phyloP scores from a whole-genome alignment of 768 basidiomycete species.

The Fomitopsis pulvina region DNA sequence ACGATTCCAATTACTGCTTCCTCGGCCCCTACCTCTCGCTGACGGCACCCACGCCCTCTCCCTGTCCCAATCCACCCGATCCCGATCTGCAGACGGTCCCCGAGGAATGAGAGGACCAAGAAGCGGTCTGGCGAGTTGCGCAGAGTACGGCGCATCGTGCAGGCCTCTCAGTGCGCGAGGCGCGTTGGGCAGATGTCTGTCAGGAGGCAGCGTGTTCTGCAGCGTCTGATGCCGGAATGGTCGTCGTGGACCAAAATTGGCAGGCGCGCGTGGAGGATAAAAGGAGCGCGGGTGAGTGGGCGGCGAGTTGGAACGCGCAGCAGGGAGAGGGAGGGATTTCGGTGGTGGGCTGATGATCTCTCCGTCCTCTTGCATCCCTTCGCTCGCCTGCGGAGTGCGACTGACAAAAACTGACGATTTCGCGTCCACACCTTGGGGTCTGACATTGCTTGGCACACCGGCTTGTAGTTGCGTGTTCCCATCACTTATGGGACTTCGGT shows the following conservation, averaged over 20 bases:
- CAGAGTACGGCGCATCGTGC: constrained; percentile 12
- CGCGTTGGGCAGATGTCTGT: constrained; percentile 31
- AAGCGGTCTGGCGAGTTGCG: constrained; percentile 17
- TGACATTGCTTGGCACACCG: not conserved
- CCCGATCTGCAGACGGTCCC: constrained; percentile 47
- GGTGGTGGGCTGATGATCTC: constrained; percentile 39
- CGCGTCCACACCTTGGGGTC: not conserved
- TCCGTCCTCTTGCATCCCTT: constrained; percentile 43
- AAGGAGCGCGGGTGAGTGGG: constrained; percentile 45
- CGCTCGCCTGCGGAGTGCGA: constrained; percentile 13
- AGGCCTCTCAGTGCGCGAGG: constrained; percentile 32
- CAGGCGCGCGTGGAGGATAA: constrained; percentile 20
- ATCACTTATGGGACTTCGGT: not conserved
- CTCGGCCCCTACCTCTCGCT: not conserved
- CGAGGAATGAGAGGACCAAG: constrained; percentile 34
- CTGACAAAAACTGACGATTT: not conserved
- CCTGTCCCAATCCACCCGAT: constrained; percentile 34
- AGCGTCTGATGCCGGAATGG: constrained; percentile 27
- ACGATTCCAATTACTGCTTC: not conserved
- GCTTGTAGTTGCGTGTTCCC: not conserved
- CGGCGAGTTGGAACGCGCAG: constrained; percentile 37
- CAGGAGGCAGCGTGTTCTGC: constrained; percentile 16
- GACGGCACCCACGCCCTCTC: not conserved
- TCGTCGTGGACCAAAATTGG: constrained; percentile 21
- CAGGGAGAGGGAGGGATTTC: constrained; percentile 24